A percentile compares a stretch with the other conserved stretches of the same genome.
phyloP scores from a whole-genome alignment of 116 monocot genomes.

The Iris pallida region DNA sequence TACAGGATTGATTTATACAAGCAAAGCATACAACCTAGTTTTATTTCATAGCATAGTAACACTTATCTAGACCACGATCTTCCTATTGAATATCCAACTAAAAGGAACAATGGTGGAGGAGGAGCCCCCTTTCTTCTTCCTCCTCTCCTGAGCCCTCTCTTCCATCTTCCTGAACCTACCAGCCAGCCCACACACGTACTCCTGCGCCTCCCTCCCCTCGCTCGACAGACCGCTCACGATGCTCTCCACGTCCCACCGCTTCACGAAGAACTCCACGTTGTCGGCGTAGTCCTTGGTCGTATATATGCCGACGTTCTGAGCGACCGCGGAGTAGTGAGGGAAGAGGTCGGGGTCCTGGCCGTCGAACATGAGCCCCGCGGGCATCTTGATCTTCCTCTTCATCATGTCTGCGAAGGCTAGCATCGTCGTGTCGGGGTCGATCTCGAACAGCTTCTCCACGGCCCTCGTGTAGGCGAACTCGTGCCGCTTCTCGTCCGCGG shows the following conservation, averaged over 20 bases:
- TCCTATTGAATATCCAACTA: conserved; percentile 16
- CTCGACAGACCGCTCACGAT: neutral
- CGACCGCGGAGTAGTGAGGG: conserved; percentile 8
- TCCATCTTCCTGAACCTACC: conserved; percentile 10
- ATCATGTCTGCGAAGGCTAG: conserved; percentile 18
- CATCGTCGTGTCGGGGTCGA: conserved; percentile 14
- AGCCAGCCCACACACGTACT: conserved; percentile 14
- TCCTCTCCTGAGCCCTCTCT: conserved; percentile 9
- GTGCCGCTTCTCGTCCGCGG: conserved; percentile 26
- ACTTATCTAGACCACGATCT: neutral
- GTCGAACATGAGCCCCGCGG: conserved; percentile 11
- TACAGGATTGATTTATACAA: no score
- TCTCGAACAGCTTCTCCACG: conserved; percentile 9
- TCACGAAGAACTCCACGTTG: conserved; percentile 17
- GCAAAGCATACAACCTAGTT: no score
- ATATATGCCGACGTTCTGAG: conserved; percentile 15
- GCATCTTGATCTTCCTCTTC: conserved; percentile 17
- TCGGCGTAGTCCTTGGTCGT: conserved; percentile 11
- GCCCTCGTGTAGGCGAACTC: conserved; percentile 16
- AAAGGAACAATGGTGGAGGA: conserved; percentile 6
- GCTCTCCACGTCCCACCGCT: conserved; percentile 16
- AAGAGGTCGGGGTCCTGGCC: conserved; percentile 10
- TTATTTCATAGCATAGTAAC: no score
- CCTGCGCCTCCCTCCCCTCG: conserved; percentile 20
- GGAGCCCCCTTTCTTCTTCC: neutral